Conservation (phyloP, 2,329 filamentous ascomycete species). For the Aspergillus melleus region DNA sequence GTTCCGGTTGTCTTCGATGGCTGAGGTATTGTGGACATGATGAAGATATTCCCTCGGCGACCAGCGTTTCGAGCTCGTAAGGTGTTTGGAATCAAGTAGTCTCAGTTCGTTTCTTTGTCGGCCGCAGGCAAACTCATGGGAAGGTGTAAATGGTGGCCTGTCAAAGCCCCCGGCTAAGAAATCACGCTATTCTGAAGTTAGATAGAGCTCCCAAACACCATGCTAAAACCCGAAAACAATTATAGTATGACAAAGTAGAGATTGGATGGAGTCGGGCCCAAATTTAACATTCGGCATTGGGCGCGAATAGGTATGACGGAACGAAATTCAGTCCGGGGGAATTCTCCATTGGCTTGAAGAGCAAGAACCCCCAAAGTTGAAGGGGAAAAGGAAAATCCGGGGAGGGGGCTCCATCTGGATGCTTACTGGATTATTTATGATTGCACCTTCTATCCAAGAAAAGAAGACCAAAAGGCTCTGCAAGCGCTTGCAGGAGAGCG, state of each 20-base stretch:
- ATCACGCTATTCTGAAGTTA: neutral
- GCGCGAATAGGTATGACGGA: neutral
- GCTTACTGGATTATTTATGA: neutral
- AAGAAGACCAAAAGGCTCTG: neutral
- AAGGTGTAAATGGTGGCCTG: neutral
- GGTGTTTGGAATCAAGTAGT: neutral
- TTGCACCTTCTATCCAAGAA: neutral
- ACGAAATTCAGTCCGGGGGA: too few species aligned
- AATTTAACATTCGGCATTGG: neutral
- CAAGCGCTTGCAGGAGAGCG: neutral
- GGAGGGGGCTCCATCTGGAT: neutral
- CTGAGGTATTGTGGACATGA: slow-evolving; percentile 56
- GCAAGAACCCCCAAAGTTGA: too few species aligned
- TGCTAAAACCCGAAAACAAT: neutral
- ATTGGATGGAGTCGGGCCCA: neutral
- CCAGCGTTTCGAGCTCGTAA: neutral
- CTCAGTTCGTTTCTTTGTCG: neutral
- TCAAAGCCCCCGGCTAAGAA: neutral
- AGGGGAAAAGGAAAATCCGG: neutral
- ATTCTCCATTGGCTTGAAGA: too few species aligned
- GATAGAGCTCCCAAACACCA: neutral
- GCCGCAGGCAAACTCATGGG: neutral
- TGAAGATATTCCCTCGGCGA: neutral
- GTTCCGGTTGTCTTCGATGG: slow-evolving; percentile 62
- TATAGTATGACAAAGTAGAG: neutral